phyloP scores from a whole-genome alignment of 352 stramenopile genomes.

The Pythium guiyangense region DNA sequence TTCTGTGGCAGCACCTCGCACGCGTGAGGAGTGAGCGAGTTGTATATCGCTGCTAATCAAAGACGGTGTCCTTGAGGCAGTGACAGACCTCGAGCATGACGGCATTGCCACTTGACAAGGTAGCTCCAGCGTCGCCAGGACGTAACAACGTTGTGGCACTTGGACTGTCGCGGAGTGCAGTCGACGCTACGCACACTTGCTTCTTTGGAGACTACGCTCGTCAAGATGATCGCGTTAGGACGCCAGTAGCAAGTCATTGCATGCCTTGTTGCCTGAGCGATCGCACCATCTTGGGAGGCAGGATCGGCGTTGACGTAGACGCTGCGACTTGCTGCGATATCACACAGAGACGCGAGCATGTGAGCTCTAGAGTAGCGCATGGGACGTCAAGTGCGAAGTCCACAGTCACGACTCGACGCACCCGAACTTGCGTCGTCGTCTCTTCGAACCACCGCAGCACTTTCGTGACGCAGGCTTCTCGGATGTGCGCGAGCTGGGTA shows the following conservation, averaged over 20 bases:
- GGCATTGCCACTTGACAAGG: not conserved
- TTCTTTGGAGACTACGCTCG: conserved; percentile 47
- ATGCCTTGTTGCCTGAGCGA: no score
- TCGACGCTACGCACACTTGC: not conserved
- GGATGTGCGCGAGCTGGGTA: conserved; percentile 39
- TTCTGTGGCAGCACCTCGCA: conserved; percentile 14
- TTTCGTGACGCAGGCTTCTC: conserved; percentile 39
- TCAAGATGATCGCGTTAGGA: not conserved
- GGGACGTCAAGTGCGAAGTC: no score
- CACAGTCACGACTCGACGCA: conserved; percentile 6
- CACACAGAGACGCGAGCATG: not conserved
- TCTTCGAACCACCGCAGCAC: conserved; percentile 61
- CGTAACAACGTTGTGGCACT: conserved; percentile 16
- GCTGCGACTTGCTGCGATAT: conserved; percentile 7
- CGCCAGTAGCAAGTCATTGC: no score
- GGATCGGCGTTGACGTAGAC: conserved; percentile 34
- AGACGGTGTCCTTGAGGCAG: not conserved
- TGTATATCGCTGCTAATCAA: not conserved
- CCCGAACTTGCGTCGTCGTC: conserved; percentile 16
- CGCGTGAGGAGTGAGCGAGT: not conserved
- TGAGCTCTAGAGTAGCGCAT: not conserved
- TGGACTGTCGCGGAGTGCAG: conserved; percentile 14
- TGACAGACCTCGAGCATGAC: conserved; percentile 22
- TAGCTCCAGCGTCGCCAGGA: not conserved
- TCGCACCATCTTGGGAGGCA: conserved; percentile 50